Conservation (phyloP, 768 basidiomycete species). For the Agrocybe praecox region DNA sequence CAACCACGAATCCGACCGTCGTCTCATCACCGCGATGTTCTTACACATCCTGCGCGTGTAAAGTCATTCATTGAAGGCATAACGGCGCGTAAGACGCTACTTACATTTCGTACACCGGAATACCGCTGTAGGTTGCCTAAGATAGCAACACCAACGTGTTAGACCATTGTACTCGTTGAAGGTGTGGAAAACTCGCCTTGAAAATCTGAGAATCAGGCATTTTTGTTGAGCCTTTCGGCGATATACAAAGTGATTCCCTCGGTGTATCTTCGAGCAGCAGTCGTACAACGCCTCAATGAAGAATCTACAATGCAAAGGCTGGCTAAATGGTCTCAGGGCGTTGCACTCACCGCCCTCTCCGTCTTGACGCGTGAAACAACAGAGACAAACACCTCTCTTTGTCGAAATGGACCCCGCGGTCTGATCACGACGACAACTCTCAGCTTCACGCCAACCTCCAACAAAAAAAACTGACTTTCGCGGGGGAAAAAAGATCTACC, state of each 20-base stretch:
- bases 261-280: not conserved
- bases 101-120: constrained; percentile 91
- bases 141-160: constrained; percentile 23
- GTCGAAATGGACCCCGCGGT: not conserved
- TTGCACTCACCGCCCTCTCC: constrained; percentile 11
- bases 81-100: constrained; percentile 40
- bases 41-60: constrained; percentile 83
- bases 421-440: too few species aligned
- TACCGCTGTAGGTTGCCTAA: constrained; percentile 91
- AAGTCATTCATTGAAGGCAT: constrained; percentile 27
- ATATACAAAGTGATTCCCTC: not conserved
- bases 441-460: too few species aligned
- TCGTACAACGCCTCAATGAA: not conserved
- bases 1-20: constrained; percentile 94
- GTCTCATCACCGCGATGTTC: constrained; percentile 96
- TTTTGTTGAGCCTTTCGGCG: constrained; percentile 5
- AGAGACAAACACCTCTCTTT: constrained; percentile 30
- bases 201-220: constrained; percentile 91
- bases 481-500: too few species aligned
- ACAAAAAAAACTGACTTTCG: too few species aligned
- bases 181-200: constrained; percentile 54
- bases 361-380: constrained; percentile 45
- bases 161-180: constrained; percentile 15
- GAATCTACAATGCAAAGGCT: not conserved
- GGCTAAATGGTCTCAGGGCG: constrained; percentile 18